Conservation (phyloP, 805 yeast genomes). For the Nakazawaea peltata region DNA sequence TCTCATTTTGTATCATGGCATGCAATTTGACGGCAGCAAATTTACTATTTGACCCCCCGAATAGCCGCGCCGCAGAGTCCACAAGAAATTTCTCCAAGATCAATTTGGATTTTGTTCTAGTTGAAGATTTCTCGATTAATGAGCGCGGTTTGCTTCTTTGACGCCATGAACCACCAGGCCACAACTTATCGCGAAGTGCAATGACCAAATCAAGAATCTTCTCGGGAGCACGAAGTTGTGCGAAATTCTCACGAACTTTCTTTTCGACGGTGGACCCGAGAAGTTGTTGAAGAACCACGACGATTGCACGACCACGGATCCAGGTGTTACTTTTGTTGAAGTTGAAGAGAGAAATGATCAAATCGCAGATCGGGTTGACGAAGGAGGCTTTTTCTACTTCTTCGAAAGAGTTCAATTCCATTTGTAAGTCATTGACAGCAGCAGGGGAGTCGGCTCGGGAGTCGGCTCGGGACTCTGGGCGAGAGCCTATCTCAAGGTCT, state of each 20-base stretch:
- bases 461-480: neutral
- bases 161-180: conserved; percentile 51
- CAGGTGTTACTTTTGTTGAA: conserved; percentile 54
- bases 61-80: conserved; percentile 63
- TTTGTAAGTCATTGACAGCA: conserved; percentile 39
- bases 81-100: conserved; percentile 49
- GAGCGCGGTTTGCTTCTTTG: conserved; percentile 39
- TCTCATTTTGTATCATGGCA: conserved; percentile 65
- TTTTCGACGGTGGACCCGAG: conserved; percentile 81
- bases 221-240: conserved; percentile 29
- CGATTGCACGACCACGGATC: conserved; percentile 79
- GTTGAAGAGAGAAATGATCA: conserved; percentile 63
- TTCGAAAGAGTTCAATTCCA: conserved; percentile 45
- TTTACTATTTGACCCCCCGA: conserved; percentile 59
- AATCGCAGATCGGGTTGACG: conserved; percentile 76
- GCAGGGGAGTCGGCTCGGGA: conserved; percentile 15
- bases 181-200: conserved; percentile 21
- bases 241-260: conserved; percentile 40
- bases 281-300: conserved; percentile 75
- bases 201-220: conserved; percentile 33
- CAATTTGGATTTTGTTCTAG: conserved; percentile 50
- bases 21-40: conserved; percentile 56
- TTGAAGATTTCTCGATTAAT: conserved; percentile 38
- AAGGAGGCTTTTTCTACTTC: conserved; percentile 36
- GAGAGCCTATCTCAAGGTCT: too few relatives aligned